Evolutionary conservation across 257 asterid species (phyloP), one percentile per base, ranked within the genome.

Genomic region (Penstemon newberryi): DNA sequence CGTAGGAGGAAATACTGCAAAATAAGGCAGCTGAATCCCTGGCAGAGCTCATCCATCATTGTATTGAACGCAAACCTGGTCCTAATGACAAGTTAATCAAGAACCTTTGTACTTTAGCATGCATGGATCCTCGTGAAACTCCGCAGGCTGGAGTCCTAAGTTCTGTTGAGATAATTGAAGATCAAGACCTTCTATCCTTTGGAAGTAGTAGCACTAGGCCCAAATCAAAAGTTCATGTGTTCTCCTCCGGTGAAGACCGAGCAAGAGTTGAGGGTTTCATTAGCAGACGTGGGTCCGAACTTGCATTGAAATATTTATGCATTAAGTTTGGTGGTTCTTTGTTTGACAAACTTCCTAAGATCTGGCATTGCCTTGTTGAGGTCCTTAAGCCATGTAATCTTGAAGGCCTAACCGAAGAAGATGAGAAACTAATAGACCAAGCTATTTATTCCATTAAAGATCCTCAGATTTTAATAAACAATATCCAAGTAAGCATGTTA

Each of bases 91-190:
- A 94, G 79, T 80, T 94, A 63, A 89, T 94, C 44, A 89, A 87
- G 79, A 94, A 94, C 62, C 82, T 94, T 65, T 91, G 96, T 81
- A 67, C 80, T 82, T 84, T 84, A 77, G 83, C 87, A 63, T 89
- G 96, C 85, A 81, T 83, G 96, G 99, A 94, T 91, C 96, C 96
- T 79, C 77, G 92, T 55, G 99, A 91, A 84, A 94, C 99, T 4
- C 99, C 99, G 53, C 95, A 89, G 82, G 99, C 96, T 71, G 92
- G 85, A 65, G 83, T 85, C 41, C 71, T 94, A 75, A 87, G 73
- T 81, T 94, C 96, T 66, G 84, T 87, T 61, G 99, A 87, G 74
- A 79, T 82, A 66, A 87, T 94, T 78, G 99, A 89, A 79, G 98
- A 89, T 72, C 93, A 89, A 65, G 96, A 89, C 63, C 96, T 94